Conservation (phyloP, 2,329 filamentous ascomycete genomes). For the Aspergillus sp. region DNA sequence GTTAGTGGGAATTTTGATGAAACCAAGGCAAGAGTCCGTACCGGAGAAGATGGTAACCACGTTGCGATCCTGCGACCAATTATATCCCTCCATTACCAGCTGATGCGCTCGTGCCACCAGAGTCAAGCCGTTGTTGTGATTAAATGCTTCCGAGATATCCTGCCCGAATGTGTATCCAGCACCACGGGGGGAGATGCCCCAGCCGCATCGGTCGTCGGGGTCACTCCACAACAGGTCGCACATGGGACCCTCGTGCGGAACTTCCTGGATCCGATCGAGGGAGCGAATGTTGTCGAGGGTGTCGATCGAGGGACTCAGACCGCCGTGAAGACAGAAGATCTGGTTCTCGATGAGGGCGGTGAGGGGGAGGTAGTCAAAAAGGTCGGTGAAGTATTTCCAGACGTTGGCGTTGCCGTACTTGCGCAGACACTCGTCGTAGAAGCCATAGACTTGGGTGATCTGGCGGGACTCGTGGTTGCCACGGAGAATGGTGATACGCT, state of each 20-base stretch:
- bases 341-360: slow-evolving; percentile 98
- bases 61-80: slow-evolving; percentile 98
- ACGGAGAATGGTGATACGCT: slow-evolving; percentile 96
- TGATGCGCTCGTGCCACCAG: slow-evolving; percentile 95
- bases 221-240: slow-evolving; percentile 98
- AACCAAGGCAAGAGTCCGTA: slow-evolving; percentile 41
- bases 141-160: slow-evolving; percentile 98
- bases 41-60: slow-evolving; percentile 98
- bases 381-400: slow-evolving; percentile 98
- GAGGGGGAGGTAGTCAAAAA: slow-evolving; percentile 97
- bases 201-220: slow-evolving; percentile 92
- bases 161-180: slow-evolving; percentile 95
- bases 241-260: slow-evolving; percentile 97
- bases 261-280: slow-evolving; percentile 95
- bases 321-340: slow-evolving; percentile 98
- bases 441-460: slow-evolving; percentile 98
- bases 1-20: background rate
- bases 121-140: slow-evolving; percentile 97
- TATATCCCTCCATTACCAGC: slow-evolving; percentile 99
- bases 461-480: slow-evolving; percentile 99
- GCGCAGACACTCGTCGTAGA: slow-evolving; percentile 97
- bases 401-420: slow-evolving; percentile 99
- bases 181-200: slow-evolving; percentile 92
- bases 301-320: slow-evolving; percentile 92
- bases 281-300: slow-evolving; percentile 94